Percentiles rank a stretch among this genome's conserved stretches.
Evolutionary conservation across 176 grass and related monocot species (phyloP).

Genomic region (Oryza rufipogon): DNA sequence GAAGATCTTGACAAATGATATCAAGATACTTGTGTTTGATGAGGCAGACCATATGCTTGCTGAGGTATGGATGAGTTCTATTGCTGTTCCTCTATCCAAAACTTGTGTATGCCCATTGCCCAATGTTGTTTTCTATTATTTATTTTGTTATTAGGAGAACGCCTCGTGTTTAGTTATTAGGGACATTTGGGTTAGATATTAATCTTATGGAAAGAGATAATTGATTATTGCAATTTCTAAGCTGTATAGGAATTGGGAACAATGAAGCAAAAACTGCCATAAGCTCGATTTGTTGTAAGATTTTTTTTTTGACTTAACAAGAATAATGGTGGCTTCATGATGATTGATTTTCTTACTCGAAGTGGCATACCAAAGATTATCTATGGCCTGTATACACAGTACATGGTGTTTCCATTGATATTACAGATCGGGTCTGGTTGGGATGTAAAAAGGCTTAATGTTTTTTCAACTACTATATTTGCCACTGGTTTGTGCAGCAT

Average conservation of each 20-base stretch:
- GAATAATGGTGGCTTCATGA: not conserved
- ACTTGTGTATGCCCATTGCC: not conserved
- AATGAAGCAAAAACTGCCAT: too few species aligned
- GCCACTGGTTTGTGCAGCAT: not conserved
- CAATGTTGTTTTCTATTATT: not conserved
- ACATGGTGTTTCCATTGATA: not conserved
- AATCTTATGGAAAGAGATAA: not conserved
- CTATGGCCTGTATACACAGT: not conserved
- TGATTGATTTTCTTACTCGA: not conserved
- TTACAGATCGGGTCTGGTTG: not conserved
- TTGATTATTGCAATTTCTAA: not conserved
- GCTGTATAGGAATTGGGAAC: not conserved
- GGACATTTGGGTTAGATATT: not conserved
- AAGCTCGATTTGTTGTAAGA: not conserved
- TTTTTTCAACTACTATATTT: not conserved
- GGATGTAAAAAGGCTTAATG: not conserved
- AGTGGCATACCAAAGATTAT: not conserved
- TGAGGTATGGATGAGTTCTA: constrained; percentile 50
- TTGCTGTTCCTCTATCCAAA: not conserved
- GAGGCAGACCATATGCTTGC: constrained; percentile 87
- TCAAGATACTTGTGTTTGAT: constrained; percentile 90
- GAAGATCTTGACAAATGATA: constrained; percentile 63
- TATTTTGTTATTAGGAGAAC: not conserved
- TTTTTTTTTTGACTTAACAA: not conserved
- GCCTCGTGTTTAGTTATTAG: not conserved